These are phyloP conservation scores for Thermoascus crustaceus DNA, from an alignment of 2,329 filamentous ascomycete species.

Conservation along the genomic window DNA sequence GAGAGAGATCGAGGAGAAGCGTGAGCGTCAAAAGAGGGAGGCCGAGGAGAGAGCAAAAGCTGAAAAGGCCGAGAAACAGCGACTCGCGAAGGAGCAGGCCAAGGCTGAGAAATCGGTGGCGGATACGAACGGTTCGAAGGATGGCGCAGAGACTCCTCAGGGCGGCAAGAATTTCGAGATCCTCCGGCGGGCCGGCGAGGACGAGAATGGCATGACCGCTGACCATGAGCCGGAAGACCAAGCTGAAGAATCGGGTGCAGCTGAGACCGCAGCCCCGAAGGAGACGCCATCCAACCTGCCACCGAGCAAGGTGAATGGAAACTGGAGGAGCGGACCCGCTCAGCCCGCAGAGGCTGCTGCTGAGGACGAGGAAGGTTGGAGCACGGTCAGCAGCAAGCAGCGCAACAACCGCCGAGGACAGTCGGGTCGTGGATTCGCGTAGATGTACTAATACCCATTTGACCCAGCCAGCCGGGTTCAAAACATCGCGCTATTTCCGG, in stretches of 20 bases:
- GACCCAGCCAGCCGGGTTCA: neutral
- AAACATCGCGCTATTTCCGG: conserved; percentile 1
- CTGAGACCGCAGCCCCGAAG: conserved; percentile 47
- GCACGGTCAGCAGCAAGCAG: conserved; percentile 38
- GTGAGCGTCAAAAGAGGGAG: conserved; percentile 76
- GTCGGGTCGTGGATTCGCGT: conserved; percentile 31
- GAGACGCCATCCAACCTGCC: conserved; percentile 44
- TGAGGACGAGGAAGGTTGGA: conserved; percentile 41
- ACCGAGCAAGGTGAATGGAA: conserved; percentile 31
- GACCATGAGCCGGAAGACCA: conserved; percentile 46
- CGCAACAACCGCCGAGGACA: conserved; percentile 38
- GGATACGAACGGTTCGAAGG: conserved; percentile 30
- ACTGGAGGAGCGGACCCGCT: conserved; percentile 31
- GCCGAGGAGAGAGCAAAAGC: conserved; percentile 78
- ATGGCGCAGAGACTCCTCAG: conserved; percentile 35
- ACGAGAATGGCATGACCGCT: conserved; percentile 40
- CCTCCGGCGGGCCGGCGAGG: conserved; percentile 43
- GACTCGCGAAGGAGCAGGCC: conserved; percentile 34
- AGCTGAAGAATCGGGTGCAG: conserved; percentile 34
- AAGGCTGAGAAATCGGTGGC: conserved; percentile 27
- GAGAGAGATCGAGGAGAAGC: conserved; percentile 83
- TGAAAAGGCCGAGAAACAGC: conserved; percentile 55
- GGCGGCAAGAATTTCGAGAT: conserved; percentile 48
- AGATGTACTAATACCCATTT: conserved; percentile 17
- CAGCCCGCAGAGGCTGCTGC: conserved; percentile 20